These are phyloP conservation scores for Cercophora samala DNA, from an alignment of 495 filamentous ascomycete genomes.

Conservation along the genomic window DNA sequence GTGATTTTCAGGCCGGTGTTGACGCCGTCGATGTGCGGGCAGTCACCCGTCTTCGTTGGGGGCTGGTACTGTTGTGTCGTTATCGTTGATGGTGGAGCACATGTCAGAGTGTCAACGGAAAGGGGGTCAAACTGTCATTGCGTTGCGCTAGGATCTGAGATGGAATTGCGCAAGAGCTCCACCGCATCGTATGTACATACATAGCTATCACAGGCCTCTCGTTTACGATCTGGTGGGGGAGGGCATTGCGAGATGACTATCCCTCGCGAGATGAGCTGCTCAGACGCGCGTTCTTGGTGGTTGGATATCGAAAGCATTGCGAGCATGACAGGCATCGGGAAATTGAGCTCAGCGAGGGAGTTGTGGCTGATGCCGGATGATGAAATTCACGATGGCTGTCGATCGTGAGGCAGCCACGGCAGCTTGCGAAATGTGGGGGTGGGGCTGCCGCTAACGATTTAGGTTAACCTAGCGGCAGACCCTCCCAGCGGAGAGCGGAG, in stretches of 20 bases:
- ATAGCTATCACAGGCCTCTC: background rate
- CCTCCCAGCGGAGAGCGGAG: constrained; percentile 2
- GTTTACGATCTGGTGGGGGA: background rate
- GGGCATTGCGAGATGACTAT: background rate
- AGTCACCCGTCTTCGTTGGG: background rate
- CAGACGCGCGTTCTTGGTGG: background rate
- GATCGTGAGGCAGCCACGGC: background rate
- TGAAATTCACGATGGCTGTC: background rate
- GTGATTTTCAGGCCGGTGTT: background rate
- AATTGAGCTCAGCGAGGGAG: constrained; percentile 5
- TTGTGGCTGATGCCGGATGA: constrained; percentile 10
- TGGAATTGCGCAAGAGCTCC: background rate
- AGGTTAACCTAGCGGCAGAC: background rate
- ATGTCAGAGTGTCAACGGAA: background rate
- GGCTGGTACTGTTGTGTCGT: background rate
- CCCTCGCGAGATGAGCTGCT: background rate
- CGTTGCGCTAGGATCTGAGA: background rate
- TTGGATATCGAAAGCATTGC: background rate
- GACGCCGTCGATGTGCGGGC: background rate
- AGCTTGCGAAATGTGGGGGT: background rate
- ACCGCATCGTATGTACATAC: background rate
- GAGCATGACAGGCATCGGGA: background rate
- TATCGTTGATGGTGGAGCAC: background rate
- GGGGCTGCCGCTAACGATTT: background rate
- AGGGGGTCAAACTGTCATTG: background rate